phyloP scores from a whole-genome alignment of 1,284 basidiomycete genomes.

The Exsudoporus floridanus region DNA sequence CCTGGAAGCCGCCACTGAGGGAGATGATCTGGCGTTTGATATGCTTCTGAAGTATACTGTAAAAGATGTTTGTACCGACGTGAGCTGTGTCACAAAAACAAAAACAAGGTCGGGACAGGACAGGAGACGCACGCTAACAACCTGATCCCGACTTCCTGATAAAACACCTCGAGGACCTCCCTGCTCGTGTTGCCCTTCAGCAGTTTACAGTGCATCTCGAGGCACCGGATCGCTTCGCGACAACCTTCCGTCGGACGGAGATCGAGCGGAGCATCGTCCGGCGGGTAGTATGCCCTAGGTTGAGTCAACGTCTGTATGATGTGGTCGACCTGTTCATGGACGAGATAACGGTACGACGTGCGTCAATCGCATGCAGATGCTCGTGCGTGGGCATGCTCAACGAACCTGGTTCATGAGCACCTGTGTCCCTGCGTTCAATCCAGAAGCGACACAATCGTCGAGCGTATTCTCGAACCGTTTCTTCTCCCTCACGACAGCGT shows the following conservation, averaged over 20 bases:
- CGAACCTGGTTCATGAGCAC: slow-evolving; percentile 91
- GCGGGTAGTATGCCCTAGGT: slow-evolving; percentile 88
- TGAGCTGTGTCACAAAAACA: no score
- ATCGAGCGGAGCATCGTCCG: slow-evolving; percentile 72
- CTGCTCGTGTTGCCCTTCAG: slow-evolving; percentile 92
- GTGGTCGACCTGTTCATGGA: slow-evolving; percentile 75
- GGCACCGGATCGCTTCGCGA: slow-evolving; percentile 78
- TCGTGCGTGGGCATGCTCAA: neutral
- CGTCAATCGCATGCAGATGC: slow-evolving; percentile 7
- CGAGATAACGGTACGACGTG: no score
- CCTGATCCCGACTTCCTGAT: slow-evolving; percentile 94
- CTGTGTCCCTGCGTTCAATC: slow-evolving; percentile 93
- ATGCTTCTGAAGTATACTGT: slow-evolving; percentile 91
- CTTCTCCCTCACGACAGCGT: slow-evolving; percentile 92
- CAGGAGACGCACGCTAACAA: slow-evolving; percentile 69
- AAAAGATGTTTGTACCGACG: neutral
- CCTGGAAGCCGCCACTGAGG: slow-evolving; percentile 88
- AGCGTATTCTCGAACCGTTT: slow-evolving; percentile 90
- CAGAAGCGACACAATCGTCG: slow-evolving; percentile 91
- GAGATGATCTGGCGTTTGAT: slow-evolving; percentile 97
- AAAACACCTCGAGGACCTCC: slow-evolving; percentile 96
- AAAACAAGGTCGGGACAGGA: no score
- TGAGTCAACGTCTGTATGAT: slow-evolving; percentile 83
- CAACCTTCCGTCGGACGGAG: slow-evolving; percentile 87
- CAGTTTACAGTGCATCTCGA: slow-evolving; percentile 87